Evolutionary conservation across 257 asterid species (phyloP).

Genomic region (Solanum chiquidenum): DNA sequence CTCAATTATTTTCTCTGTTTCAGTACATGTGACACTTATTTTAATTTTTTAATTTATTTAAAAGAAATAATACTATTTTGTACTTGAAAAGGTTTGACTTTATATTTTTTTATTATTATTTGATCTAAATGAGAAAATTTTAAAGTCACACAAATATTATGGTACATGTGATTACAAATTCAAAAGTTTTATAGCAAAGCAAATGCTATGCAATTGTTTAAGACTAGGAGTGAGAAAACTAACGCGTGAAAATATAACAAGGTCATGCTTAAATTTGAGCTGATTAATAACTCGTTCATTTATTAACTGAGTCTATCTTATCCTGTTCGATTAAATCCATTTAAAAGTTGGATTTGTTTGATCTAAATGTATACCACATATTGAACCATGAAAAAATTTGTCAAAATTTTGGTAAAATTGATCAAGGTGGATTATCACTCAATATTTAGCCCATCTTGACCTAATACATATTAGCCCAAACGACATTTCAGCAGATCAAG

Average conservation of each 20-base stretch:
- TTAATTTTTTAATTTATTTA: no score
- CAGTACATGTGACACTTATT: not conserved
- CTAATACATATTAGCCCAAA: no score
- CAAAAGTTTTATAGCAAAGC: not conserved
- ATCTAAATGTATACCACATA: not conserved
- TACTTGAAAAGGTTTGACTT: no score
- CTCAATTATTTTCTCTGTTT: no score
- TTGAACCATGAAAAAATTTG: not conserved
- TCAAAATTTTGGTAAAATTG: not conserved
- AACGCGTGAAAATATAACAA: no score
- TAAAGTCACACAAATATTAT: not conserved
- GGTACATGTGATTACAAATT: not conserved
- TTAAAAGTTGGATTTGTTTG: not conserved
- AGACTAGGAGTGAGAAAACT: not conserved
- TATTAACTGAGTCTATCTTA: no score
- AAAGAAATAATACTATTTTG: no score
- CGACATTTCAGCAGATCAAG: no score
- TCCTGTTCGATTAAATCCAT: not conserved
- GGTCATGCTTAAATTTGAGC: not conserved
- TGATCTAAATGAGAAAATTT: not conserved
- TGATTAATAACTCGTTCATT: not conserved
- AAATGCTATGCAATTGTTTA: not conserved
- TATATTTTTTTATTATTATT: no score
- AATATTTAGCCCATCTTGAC: no score
- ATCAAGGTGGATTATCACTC: no score